These are phyloP conservation scores for Starmerella sirachaensis DNA, from an alignment of 805 yeast species.

Conservation along the genomic window DNA sequence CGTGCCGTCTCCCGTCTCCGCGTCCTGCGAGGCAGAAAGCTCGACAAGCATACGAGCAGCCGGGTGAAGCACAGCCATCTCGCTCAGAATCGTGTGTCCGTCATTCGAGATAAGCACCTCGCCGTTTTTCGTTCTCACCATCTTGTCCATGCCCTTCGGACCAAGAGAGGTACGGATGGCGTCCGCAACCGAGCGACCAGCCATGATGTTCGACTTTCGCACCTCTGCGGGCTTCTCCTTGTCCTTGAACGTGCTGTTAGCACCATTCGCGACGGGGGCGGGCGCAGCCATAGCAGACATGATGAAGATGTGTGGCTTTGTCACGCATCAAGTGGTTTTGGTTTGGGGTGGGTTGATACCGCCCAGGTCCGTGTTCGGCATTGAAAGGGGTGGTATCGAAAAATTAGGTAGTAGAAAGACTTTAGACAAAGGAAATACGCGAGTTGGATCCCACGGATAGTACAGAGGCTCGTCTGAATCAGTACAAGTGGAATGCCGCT, in stretches of 20 bases:
- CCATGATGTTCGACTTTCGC: conserved; percentile 73
- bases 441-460: too few relatives aligned
- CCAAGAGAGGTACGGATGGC: conserved; percentile 93
- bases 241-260: conserved; percentile 77
- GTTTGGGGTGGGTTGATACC: not conserved
- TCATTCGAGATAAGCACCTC: conserved; percentile 92
- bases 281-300: conserved; percentile 4
- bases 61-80: conserved; percentile 97
- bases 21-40: conserved; percentile 93
- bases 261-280: conserved; percentile 13
- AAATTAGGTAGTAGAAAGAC: not conserved
- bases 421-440: too few relatives aligned
- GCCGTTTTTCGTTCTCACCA: conserved; percentile 83
- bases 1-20: conserved; percentile 99
- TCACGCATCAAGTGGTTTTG: not conserved
- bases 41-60: conserved; percentile 98
- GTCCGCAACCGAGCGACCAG: conserved; percentile 90
- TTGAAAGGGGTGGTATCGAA: not conserved
- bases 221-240: conserved; percentile 94
- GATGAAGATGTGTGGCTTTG: not conserved
- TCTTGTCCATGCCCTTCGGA: conserved; percentile 99
- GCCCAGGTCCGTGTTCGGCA: not conserved
- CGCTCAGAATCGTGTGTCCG: conserved; percentile 92
- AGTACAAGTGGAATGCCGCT: too few relatives aligned
- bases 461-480: too few relatives aligned